Conservation (phyloP, 129 eudicot species). For the Sambucus nigra region DNA sequence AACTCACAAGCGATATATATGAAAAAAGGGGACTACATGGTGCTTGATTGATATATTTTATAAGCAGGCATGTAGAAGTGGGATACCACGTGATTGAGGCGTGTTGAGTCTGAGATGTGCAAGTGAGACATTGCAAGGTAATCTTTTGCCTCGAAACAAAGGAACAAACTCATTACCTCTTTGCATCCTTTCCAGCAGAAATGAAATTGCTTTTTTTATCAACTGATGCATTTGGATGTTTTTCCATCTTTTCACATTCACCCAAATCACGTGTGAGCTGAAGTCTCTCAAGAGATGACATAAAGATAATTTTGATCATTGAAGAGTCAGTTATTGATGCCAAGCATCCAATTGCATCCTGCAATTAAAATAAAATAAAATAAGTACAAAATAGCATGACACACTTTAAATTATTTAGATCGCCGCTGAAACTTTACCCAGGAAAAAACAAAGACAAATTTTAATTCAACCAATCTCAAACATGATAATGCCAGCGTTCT, state of each 20-base stretch:
- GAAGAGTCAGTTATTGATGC: constrained; percentile 61
- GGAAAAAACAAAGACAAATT: not conserved
- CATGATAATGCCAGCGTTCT: not conserved
- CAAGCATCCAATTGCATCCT: constrained; percentile 76
- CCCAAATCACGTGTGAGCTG: constrained; percentile 22
- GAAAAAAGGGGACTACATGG: too few relatives aligned
- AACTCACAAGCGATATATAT: too few relatives aligned
- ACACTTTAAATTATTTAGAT: not conserved
- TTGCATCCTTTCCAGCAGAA: constrained; percentile 18
- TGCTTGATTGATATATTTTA: too few relatives aligned
- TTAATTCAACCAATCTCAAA: not conserved
- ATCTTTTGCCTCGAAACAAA: not conserved
- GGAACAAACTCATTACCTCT: constrained; percentile 29
- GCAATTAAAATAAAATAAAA: constrained; percentile 11
- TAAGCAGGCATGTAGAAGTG: too few relatives aligned
- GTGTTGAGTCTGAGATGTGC: not conserved
- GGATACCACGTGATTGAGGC: not conserved
- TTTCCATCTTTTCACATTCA: constrained; percentile 21
- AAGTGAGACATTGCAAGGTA: too few relatives aligned
- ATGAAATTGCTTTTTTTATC: constrained; percentile 20
- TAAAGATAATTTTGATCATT: constrained; percentile 33
- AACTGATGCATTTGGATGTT: constrained; percentile 14
- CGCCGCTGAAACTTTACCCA: not conserved
- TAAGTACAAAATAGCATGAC: not conserved
- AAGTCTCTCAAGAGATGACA: constrained; percentile 55